Evolutionary conservation across 2,329 filamentous ascomycete species (phyloP).

Genomic region (Dactylellina leptospora): DNA sequence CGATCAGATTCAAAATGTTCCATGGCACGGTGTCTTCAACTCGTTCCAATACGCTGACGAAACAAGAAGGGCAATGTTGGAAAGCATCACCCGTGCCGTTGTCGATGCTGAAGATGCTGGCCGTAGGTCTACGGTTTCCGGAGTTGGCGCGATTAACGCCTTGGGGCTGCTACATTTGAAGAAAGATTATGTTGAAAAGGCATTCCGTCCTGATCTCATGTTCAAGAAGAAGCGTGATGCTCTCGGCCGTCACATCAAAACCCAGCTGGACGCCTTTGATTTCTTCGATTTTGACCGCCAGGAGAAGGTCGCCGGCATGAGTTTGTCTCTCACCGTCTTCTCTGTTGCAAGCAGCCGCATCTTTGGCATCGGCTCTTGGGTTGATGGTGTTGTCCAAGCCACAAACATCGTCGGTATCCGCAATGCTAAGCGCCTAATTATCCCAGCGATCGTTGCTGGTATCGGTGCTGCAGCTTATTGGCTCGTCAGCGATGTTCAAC

Average conservation of each 20-base stretch:
- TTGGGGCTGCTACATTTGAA: slow-evolving; percentile 88
- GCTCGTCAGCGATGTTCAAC: slow-evolving; percentile 80
- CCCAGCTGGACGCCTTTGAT: slow-evolving; percentile 87
- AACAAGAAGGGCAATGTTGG: slow-evolving; percentile 88
- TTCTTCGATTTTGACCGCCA: slow-evolving; percentile 95
- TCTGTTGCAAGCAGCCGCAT: slow-evolving; percentile 84
- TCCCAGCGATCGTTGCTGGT: slow-evolving; percentile 85
- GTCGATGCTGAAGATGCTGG: slow-evolving; percentile 83
- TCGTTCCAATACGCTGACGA: slow-evolving; percentile 94
- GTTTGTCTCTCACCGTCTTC: slow-evolving; percentile 91
- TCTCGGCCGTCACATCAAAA: slow-evolving; percentile 82
- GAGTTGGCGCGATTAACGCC: slow-evolving; percentile 87
- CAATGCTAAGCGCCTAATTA: slow-evolving; percentile 79
- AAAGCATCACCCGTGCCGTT: slow-evolving; percentile 83
- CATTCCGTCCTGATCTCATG: slow-evolving; percentile 92
- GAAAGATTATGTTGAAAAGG: slow-evolving; percentile 83
- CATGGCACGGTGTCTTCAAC: slow-evolving; percentile 83
- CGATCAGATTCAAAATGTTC: slow-evolving; percentile 78
- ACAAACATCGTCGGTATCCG: slow-evolving; percentile 81
- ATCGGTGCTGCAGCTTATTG: slow-evolving; percentile 78
- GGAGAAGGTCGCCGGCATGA: slow-evolving; percentile 92
- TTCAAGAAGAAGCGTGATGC: slow-evolving; percentile 84
- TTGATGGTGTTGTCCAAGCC: slow-evolving; percentile 84
- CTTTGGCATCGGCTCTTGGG: slow-evolving; percentile 84
- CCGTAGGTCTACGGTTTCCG: slow-evolving; percentile 76